Percentiles rank a stretch among this genome's conserved stretches.
Evolutionary conservation across 1,284 basidiomycete genomes (phyloP).

Genomic region (Naganishia liquefaciens): DNA sequence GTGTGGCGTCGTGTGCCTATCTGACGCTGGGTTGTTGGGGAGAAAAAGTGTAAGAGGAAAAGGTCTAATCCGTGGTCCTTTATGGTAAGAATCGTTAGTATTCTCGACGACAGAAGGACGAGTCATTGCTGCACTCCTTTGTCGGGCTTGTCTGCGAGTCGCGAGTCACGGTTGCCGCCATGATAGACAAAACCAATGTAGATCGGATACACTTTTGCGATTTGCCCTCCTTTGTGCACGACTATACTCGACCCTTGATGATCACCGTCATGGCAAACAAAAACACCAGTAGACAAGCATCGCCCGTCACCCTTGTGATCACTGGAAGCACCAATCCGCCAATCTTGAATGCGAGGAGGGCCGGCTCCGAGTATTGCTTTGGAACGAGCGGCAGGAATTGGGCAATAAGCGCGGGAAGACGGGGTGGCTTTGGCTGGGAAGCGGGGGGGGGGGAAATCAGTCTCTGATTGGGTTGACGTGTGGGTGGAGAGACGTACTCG

Average conservation of each 20-base stretch:
- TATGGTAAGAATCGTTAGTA: no score
- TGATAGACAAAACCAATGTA: no score
- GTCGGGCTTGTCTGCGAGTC: no score
- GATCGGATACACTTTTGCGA: neutral
- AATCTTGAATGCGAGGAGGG: slow-evolving; percentile 48
- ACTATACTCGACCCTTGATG: neutral
- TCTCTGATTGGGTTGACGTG: slow-evolving; percentile 4
- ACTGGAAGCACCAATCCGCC: slow-evolving; percentile 35
- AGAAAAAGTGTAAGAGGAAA: no score
- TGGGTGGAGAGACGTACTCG: slow-evolving; percentile 42
- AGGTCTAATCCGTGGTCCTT: no score
- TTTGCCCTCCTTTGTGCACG: neutral
- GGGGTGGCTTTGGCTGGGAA: slow-evolving; percentile 42
- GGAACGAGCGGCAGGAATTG: slow-evolving; percentile 53
- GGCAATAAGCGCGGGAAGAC: slow-evolving; percentile 48
- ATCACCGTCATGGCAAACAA: slow-evolving; percentile 44
- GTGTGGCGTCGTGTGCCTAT: no score
- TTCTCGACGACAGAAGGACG: no score
- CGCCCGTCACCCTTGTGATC: slow-evolving; percentile 47
- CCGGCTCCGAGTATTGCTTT: slow-evolving; percentile 41
- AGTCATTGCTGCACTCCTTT: no score
- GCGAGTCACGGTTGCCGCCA: no score
- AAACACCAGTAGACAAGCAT: slow-evolving; percentile 50
- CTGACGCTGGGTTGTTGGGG: no score
- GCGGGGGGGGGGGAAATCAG: neutral